Conservation (phyloP, 2,329 filamentous ascomycete species). For the Penicillium sp. region DNA sequence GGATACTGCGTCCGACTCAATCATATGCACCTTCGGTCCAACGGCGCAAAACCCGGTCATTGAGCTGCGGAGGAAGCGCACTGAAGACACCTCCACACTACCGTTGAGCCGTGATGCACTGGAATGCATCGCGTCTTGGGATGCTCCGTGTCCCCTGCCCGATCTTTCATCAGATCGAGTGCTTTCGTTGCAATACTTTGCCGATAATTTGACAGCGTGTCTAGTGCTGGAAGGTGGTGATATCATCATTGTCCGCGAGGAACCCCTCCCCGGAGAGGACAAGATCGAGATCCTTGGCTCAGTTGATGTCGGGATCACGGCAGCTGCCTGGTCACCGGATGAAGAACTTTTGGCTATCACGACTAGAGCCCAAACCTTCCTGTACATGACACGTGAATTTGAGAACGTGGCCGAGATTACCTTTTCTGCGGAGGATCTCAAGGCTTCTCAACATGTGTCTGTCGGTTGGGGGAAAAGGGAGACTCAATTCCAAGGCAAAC, state of each 20-base stretch:
- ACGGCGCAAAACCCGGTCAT: slow-evolving; percentile 63
- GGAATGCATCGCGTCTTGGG: slow-evolving; percentile 71
- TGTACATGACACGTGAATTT: slow-evolving; percentile 91
- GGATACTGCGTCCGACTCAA: slow-evolving; percentile 71
- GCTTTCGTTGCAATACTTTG: slow-evolving; percentile 75
- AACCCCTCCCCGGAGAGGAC: slow-evolving; percentile 59
- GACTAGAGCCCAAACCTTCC: slow-evolving; percentile 69
- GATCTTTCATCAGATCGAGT: slow-evolving; percentile 70
- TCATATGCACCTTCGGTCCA: slow-evolving; percentile 81
- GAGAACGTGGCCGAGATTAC: slow-evolving; percentile 72
- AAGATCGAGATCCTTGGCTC: slow-evolving; percentile 93
- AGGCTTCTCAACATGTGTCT: slow-evolving; percentile 85
- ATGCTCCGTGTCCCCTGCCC: slow-evolving; percentile 73
- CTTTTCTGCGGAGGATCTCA: slow-evolving; percentile 70
- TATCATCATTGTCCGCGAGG: slow-evolving; percentile 77
- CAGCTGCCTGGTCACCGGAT: slow-evolving; percentile 89
- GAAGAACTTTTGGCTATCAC: slow-evolving; percentile 82
- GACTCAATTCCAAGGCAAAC: slow-evolving; percentile 92
- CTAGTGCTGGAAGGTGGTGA: slow-evolving; percentile 85
- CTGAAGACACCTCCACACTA: slow-evolving; percentile 34
- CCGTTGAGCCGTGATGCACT: slow-evolving; percentile 37
- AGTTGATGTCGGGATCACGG: slow-evolving; percentile 83
- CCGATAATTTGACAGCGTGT: slow-evolving; percentile 70
- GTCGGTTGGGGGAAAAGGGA: slow-evolving; percentile 98
- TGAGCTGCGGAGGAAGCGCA: slow-evolving; percentile 56